Conservation (phyloP, 306 rosid genomes). For the Trichosanthes truncata region DNA sequence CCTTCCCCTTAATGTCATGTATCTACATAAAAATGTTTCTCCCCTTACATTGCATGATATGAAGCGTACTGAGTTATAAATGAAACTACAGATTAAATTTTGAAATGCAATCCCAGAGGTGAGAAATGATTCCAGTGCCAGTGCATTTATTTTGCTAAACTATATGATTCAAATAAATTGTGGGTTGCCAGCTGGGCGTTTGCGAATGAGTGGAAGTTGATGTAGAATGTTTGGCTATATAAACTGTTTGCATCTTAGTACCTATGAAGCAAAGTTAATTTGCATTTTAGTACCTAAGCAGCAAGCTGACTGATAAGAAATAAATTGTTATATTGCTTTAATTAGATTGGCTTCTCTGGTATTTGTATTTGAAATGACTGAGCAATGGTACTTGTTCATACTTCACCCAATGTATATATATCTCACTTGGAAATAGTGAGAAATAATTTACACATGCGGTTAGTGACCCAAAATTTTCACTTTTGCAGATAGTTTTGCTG, state of each 20-base stretch:
- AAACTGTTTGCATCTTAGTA: neutral
- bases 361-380: neutral
- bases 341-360: neutral
- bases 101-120: neutral
- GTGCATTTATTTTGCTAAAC: neutral
- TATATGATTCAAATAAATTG: neutral
- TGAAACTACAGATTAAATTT: neutral
- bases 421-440: neutral
- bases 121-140: neutral
- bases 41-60: neutral
- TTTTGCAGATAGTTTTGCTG: conserved; percentile 35
- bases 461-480: neutral
- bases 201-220: neutral
- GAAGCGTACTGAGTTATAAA: neutral
- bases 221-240: neutral
- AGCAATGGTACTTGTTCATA: neutral
- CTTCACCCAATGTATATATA: neutral
- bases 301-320: neutral
- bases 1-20: neutral
- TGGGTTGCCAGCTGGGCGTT: neutral
- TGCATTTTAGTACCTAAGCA: neutral
- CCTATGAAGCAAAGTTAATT: neutral
- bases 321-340: neutral
- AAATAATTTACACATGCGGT: neutral
- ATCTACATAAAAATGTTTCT: neutral